Evolutionary conservation across 306 rosid genomes (phyloP).

Genomic region (Gastrolobium villosum): DNA sequence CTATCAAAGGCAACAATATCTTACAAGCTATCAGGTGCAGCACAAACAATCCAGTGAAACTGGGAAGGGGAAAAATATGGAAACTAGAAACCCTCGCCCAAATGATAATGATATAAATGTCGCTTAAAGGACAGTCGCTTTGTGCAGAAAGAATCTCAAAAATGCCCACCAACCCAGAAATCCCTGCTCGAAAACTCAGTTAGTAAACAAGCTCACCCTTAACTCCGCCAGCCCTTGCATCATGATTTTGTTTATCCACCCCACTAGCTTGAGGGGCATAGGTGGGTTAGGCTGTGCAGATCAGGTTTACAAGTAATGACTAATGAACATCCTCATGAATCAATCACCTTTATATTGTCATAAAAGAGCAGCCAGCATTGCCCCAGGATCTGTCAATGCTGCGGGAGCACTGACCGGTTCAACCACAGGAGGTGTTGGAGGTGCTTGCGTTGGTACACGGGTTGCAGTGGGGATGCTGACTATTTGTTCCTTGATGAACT

Average conservation of each 20-base stretch:
- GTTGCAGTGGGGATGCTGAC: slow-evolving; percentile 65
- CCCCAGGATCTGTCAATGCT: slow-evolving; percentile 86
- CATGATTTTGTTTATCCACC: slow-evolving; percentile 55
- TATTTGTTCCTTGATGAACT: slow-evolving; percentile 92
- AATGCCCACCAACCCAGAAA: slow-evolving; percentile 72
- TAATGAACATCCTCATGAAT: slow-evolving; percentile 55
- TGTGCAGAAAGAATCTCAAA: slow-evolving; percentile 84
- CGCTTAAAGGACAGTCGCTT: slow-evolving; percentile 67
- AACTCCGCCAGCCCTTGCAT: slow-evolving; percentile 88
- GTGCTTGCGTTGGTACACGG: slow-evolving; percentile 54
- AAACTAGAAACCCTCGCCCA: slow-evolving; percentile 63
- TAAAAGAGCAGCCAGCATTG: slow-evolving; percentile 94
- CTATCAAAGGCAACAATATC: slow-evolving; percentile 57
- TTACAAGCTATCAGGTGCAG: slow-evolving; percentile 56
- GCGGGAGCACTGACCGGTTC: slow-evolving; percentile 63
- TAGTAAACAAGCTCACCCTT: slow-evolving; percentile 64
- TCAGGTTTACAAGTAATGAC: slow-evolving; percentile 66
- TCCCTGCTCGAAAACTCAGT: slow-evolving; percentile 67
- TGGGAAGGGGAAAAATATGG: slow-evolving; percentile 57
- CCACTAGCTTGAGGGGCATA: slow-evolving; percentile 51
- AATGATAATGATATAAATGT: slow-evolving; percentile 61
- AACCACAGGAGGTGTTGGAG: slow-evolving; percentile 62
- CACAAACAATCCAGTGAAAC: slow-evolving; percentile 60
- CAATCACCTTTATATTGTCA: slow-evolving; percentile 55
- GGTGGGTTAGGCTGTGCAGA: slow-evolving; percentile 64